Evolutionary conservation across 495 filamentous ascomycete species (phyloP).

Genomic region (Saxophila tyrrhenica): DNA sequence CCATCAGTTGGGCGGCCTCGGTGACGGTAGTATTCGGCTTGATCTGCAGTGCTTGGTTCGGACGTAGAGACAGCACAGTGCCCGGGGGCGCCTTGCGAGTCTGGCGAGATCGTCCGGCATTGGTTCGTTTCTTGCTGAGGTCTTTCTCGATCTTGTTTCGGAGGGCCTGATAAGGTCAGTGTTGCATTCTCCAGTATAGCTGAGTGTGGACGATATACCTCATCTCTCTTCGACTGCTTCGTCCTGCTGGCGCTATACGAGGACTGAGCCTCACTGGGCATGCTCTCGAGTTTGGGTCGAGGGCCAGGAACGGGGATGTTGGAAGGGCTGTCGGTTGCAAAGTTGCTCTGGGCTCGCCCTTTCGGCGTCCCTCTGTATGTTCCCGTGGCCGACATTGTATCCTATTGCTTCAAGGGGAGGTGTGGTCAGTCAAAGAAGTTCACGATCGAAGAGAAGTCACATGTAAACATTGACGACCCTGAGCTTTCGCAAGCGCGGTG

Average conservation of each 20-base stretch:
- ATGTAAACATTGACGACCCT: neutral
- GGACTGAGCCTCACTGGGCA: conserved; percentile 57
- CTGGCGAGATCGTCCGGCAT: conserved; percentile 60
- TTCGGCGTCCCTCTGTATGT: conserved; percentile 54
- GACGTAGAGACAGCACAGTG: conserved; percentile 87
- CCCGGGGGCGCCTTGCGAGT: conserved; percentile 91
- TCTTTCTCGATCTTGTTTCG: conserved; percentile 92
- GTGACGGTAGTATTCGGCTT: conserved; percentile 91
- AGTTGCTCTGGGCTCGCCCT: conserved; percentile 54
- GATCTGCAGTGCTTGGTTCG: conserved; percentile 92
- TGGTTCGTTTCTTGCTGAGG: conserved; percentile 91
- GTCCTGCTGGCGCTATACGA: conserved; percentile 76
- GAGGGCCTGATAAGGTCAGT: conserved; percentile 58
- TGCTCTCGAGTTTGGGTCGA: conserved; percentile 62
- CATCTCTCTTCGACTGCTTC: conserved; percentile 95
- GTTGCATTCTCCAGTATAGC: conserved; percentile 2
- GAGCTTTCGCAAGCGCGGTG: neutral
- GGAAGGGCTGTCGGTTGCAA: conserved; percentile 55
- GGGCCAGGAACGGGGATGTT: conserved; percentile 59
- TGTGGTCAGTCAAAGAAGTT: too few species aligned
- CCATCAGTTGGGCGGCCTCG: conserved; percentile 97
- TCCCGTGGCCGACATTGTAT: conserved; percentile 48
- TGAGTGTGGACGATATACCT: conserved; percentile 45
- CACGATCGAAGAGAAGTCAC: neutral
- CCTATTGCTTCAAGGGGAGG: too few species aligned